Evolutionary conservation across 2,329 filamentous ascomycete species (phyloP), one percentile per base, ranked within the genome.

Genomic region (Aspergillus quadricinctus): DNA sequence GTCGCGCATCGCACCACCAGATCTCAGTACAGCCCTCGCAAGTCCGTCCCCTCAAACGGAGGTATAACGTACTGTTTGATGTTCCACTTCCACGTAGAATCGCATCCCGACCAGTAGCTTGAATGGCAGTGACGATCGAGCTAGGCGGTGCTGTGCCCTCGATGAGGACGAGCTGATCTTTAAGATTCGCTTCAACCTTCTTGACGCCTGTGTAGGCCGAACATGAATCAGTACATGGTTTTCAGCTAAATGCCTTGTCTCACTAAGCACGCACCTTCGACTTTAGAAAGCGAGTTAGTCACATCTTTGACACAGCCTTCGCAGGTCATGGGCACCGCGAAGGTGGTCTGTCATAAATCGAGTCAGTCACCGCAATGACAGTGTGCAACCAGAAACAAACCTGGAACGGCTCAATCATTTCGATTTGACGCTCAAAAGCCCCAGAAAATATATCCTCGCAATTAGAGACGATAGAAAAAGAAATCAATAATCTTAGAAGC

Each of bases 261-360:
- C 10, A 3, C 1, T 46, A 11, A 25, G 4, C 31, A 40, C 69
- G 57, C 78, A 86, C 84, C 85, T 68, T 85, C 81, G 46, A 97
- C 78, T 69, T 88, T 86, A 73, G 88, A 83, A 51, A 97, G 78
- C 49, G 90, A 87, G 61, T 84, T 83, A 68, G 91, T 91, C 72
- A 99, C 87, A 67, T 91, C 87, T 74, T 92, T 88, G 73, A 96
- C 85, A 78, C 94, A 97, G 69, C 83, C 81, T 67, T 96, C 88
- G 78, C 94, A 97, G 76, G 87, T 91, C 80, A 97, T 87, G 54
- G 92, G 92, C 65, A 97, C 94, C 61, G 93, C 92, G 75, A 97
- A 97, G 62, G 93, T 88, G 59, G 93, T 96, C 88, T 97, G 66
- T 45, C 48, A n/a, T 45, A 2, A 19, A 25, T 51, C 31, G 27